Conservation (phyloP, 73 alveolate genomes). For the Diophrys sp. region DNA sequence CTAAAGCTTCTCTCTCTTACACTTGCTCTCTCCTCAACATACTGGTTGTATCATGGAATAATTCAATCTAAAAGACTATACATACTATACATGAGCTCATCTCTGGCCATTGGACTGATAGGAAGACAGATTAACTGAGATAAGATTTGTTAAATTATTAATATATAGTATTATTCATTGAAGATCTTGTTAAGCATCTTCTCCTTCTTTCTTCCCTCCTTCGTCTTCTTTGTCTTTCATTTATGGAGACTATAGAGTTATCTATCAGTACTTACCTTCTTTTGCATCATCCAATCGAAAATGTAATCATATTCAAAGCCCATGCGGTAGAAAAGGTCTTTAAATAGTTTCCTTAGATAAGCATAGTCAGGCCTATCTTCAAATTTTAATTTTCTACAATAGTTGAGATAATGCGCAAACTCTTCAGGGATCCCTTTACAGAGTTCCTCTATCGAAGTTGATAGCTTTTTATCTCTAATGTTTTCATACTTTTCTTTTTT, state of each 20-base stretch:
- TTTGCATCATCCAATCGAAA: conserved; percentile 44
- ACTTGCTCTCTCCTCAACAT: no score
- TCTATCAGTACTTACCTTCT: background rate
- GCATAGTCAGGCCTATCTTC: conserved; percentile 81
- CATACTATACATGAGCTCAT: no score
- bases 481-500: conserved; percentile 49
- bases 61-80: no score
- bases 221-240: background rate
- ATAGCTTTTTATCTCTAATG: conserved; percentile 43
- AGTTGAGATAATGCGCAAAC: conserved; percentile 46
- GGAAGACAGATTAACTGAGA: no score
- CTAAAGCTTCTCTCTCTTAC: no score
- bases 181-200: no score
- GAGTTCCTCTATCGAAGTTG: conserved; percentile 64
- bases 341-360: conserved; percentile 56
- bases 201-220: background rate
- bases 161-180: no score
- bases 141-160: no score
- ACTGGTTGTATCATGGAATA: no score
- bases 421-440: conserved; percentile 87
- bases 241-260: background rate
- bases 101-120: no score
- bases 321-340: conserved; percentile 24
- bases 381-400: conserved; percentile 53
- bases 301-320: conserved; percentile 45